Base-by-base conservation (phyloP, 768 basidiomycete species). In the Candolleomyces aberdarensis region DNA sequence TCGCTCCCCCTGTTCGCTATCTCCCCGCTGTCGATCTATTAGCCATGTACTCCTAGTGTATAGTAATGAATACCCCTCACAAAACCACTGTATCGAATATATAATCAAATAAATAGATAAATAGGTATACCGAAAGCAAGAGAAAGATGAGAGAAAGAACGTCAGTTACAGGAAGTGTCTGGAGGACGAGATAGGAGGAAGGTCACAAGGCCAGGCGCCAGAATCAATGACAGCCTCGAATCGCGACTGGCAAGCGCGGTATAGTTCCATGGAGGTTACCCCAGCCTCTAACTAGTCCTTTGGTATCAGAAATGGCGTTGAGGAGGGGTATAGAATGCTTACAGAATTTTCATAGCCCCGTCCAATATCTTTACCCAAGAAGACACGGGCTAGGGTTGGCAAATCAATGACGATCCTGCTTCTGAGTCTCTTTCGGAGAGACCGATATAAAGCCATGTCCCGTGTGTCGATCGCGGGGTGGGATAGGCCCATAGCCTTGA, bases 391-490 rank as follows among this genome's bases (percentile, higher is more conserved):
- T 31, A 85, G 77, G 5, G 70, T 73, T 39, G 67, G 59, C 43
- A 85, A 71, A 15, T 75, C 73, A 20, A 83, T 64, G 14, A 75
- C 66, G n/a, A 68, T 65, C 55, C 71, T 70, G 59, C 68, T 76
- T 56, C 74, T 70, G 4, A 82, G 71, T 43, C 72, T 76, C 62
- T 76, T 77, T 15, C 80, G 76, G 50, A 85, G 73, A 10, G 84
- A 82, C 44, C 78, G 71, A 70, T 80, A 86, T 22, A 83, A 70
- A 3, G 82, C 83, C 13, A 82, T 73, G 62, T 85, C 84, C n/a
- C 84, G 77, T 1, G 83, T 85, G 62, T 80, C 65, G 46, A 83
- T 69, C 9, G 82, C 75, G 9, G 82, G 79, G 66, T 85, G 84
- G 22, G 76, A 75, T 43, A 85, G 67, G 14, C 79, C 80, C 65